Conservation (phyloP, 805 yeast species). For the Metahyphopichia silvanorum region DNA sequence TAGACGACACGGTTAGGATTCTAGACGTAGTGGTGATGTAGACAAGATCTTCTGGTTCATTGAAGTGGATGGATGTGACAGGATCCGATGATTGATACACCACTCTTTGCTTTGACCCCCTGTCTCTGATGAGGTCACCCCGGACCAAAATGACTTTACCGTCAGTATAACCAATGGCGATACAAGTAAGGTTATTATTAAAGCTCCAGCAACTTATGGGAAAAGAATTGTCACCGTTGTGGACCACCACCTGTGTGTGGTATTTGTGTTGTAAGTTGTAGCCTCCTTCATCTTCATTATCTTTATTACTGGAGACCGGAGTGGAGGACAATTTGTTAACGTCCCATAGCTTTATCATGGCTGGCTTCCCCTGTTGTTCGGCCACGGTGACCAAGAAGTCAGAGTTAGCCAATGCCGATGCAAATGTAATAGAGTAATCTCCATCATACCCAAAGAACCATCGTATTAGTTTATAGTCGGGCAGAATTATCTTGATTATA, state of each 20-base stretch:
- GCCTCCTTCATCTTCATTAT: conserved; percentile 13
- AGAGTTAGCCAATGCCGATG: conserved; percentile 46
- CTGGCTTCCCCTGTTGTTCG: conserved; percentile 69
- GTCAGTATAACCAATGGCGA: conserved; percentile 78
- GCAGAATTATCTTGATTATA: conserved; percentile 53
- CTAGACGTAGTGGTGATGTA: conserved; percentile 75
- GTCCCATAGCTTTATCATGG: conserved; percentile 71
- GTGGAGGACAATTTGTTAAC: conserved; percentile 45
- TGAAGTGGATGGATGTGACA: conserved; percentile 70
- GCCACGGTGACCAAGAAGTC: conserved; percentile 67
- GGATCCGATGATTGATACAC: conserved; percentile 78
- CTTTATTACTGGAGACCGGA: too few relatives aligned
- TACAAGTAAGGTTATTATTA: conserved; percentile 53
- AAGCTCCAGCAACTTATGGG: conserved; percentile 70
- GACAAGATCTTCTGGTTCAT: conserved; percentile 47
- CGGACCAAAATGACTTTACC: conserved; percentile 79
- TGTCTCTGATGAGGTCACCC: conserved; percentile 84
- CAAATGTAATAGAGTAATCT: conserved; percentile 60
- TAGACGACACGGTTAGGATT: conserved; percentile 68
- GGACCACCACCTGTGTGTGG: conserved; percentile 59
- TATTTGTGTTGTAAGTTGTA: conserved; percentile 40
- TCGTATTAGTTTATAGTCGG: conserved; percentile 42
- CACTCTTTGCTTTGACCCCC: conserved; percentile 84
- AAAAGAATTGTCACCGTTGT: conserved; percentile 71
- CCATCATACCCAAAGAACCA: conserved; percentile 63